Evolutionary conservation across 2,329 filamentous ascomycete genomes (phyloP).

Genomic region (Scleromitrula shiraiana): DNA sequence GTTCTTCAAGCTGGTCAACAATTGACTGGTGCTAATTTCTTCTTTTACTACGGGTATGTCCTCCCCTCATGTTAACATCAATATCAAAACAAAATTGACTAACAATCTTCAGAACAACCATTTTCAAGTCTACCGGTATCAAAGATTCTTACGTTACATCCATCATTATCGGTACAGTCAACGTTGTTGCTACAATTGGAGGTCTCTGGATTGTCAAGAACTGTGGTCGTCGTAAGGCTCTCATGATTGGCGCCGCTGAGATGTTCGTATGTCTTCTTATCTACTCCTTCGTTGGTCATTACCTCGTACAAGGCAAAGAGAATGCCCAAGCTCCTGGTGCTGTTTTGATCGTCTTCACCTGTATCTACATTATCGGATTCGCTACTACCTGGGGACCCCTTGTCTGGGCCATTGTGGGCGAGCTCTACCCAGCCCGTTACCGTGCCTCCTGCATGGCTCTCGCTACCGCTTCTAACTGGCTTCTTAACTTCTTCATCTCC

Average conservation of each 20-base stretch:
- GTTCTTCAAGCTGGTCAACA: conserved; percentile 58
- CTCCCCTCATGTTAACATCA: background rate
- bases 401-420: conserved; percentile 58
- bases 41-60: conserved; percentile 49
- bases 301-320: conserved; percentile 35
- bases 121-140: conserved; percentile 59
- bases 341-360: conserved; percentile 60
- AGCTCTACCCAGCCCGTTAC: conserved; percentile 58
- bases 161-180: conserved; percentile 60
- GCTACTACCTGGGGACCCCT: conserved; percentile 65
- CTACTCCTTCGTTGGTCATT: conserved; percentile 44
- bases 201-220: conserved; percentile 60
- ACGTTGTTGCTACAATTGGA: conserved; percentile 56
- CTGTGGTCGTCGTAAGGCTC: conserved; percentile 53
- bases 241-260: conserved; percentile 57
- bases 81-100: background rate
- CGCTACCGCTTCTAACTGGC: conserved; percentile 56
- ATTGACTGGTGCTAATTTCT: conserved; percentile 60
- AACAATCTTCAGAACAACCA: conserved; percentile 39
- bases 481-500: conserved; percentile 61
- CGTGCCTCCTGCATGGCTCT: conserved; percentile 52
- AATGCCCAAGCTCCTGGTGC: conserved; percentile 43
- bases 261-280: conserved; percentile 53
- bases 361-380: conserved; percentile 56
- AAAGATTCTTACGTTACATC: conserved; percentile 58